Evolutionary conservation across 306 rosid genomes (phyloP), one percentile per base, ranked within the genome.

Genomic region (Abrus precatorius): DNA sequence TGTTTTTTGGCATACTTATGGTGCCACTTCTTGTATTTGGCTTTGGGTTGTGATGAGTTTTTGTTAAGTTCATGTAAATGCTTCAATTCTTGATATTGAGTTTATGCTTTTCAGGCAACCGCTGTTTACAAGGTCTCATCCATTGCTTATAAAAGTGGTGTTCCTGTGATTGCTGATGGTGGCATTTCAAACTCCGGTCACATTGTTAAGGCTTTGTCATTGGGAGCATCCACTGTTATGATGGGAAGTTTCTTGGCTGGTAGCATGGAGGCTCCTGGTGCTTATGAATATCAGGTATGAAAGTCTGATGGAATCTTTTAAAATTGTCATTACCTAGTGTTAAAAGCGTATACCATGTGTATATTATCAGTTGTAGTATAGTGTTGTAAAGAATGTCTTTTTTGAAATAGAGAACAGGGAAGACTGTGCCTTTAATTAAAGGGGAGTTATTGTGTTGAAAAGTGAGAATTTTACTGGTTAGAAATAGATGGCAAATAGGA

Each of bases 171-270:
- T 86, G 98, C 97, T 55, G 98, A 94, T 77, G 97, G 98, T 63
- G 98, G 98, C 32, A 94, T 94, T 89, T 92, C 98, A 38, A 86
- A 89, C 77, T 94, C 98, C 80, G 97, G 97, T 36, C 98, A 92
- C 74, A 79, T 94, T 80, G 97, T 94, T 1, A 94, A 94, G 90
- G 97, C 97, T 80, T 85, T 94, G 77, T 80, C 86, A 7, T 86
- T 94, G 62, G 97, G 98, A 43, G 98, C 97, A 32, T 94, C 98
- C 7, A 94, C 97, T 40, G 93, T 92, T 56, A 94, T 94, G 98
- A 92, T 94, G 98, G 98, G 98, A 75, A 91, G 97, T 82, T 94
- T 92, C 84, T 89, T 94, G 80, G 97, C 97, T 47, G 97, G 98
- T 59, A 94, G 98, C 73, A 70, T 77, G 6, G 98, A 94, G 85